phyloP scores from a whole-genome alignment of 1,284 basidiomycete species.

The Laetiporus sulphureus region DNA sequence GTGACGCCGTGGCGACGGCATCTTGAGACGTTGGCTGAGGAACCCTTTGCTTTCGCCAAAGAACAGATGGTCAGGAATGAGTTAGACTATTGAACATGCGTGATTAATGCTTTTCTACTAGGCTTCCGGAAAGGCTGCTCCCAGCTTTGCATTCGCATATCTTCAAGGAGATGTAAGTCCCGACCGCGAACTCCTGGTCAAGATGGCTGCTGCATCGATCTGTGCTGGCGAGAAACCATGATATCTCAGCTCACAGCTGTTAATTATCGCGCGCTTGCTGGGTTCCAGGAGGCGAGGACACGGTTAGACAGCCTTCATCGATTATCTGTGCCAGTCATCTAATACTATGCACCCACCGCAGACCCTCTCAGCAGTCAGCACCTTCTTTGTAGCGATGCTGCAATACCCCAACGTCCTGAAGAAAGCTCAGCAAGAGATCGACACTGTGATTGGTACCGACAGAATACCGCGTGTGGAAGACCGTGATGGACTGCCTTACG shows the following conservation, averaged over 20 bases:
- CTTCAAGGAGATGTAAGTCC: slow-evolving; percentile 15
- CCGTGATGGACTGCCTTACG: slow-evolving; percentile 22
- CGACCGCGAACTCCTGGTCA: slow-evolving; percentile 22
- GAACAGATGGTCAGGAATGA: slow-evolving; percentile 15
- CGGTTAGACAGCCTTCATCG: slow-evolving; percentile 10
- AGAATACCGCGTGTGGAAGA: slow-evolving; percentile 25
- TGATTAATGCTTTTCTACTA: slow-evolving; percentile 6
- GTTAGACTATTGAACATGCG: background rate
- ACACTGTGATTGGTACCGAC: slow-evolving; percentile 21
- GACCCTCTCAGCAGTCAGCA: slow-evolving; percentile 21
- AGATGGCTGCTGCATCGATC: slow-evolving; percentile 21
- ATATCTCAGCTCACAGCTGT: background rate
- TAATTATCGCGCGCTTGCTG: background rate
- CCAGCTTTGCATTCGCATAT: slow-evolving; percentile 20
- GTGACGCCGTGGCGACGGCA: slow-evolving; percentile 2
- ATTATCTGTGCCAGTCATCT: too few relatives aligned
- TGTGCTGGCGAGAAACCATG: slow-evolving; percentile 18
- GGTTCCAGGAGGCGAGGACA: slow-evolving; percentile 22
- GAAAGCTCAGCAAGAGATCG: slow-evolving; percentile 26
- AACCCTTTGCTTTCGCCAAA: slow-evolving; percentile 18
- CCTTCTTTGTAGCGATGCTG: slow-evolving; percentile 24
- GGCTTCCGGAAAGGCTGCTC: slow-evolving; percentile 22
- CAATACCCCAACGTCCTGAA: slow-evolving; percentile 24
- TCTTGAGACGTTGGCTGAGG: slow-evolving; percentile 16
- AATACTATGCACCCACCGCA: too few relatives aligned